Evolutionary conservation across 2,329 filamentous ascomycete genomes (phyloP), one percentile per base, ranked within the genome.

Genomic region (Madurella mycetomatis): DNA sequence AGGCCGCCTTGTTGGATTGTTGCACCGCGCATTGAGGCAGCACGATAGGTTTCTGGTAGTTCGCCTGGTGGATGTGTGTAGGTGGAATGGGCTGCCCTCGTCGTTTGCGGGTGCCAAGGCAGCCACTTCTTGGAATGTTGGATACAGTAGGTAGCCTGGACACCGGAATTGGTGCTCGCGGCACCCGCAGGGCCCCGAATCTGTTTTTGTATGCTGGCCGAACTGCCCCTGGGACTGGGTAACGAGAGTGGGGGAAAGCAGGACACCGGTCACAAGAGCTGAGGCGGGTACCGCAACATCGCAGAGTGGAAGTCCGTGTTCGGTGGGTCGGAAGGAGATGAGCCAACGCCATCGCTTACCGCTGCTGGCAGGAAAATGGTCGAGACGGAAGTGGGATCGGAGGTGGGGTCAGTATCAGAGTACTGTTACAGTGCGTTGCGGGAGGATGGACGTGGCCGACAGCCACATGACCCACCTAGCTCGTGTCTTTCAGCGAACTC

Each of bases 281-380:
- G 49, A 40, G 34, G 54, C 53, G 45, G 54, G 54, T 55, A 58
- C 56, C 50, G 55, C 55, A 55, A 60, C 55, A 56, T 57, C 46
- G 43, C 17, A 40, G 31, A 44, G 51, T 47, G n/a, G n/a, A 40
- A 45, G 49, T 51, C 49, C 42, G 42, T 46, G 41, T 44, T 48
- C 30, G 7, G 49, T 52, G 53, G 49, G 53, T 44, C 45, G 48
- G 46, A 49, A 56, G 49, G 52, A 49, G 9, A 49, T 32, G 48
- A 56, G 50, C 47, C 52, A 53, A 41, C 47, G 18, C 44, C 47
- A 54, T 40, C 25, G 47, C 45, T 55, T 50, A 45, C 46, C 51
- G 47, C 50, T 47, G 45, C 31, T 18, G 15, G 37, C 41, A 19
- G 17, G 15, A 31, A 11, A 37, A 9, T 37, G 9, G 34, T 37